A percentile compares a stretch with the other conserved stretches of the same genome.
phyloP scores from a whole-genome alignment of 1,139 yeast species.

The Wickerhamomyces sp. region DNA sequence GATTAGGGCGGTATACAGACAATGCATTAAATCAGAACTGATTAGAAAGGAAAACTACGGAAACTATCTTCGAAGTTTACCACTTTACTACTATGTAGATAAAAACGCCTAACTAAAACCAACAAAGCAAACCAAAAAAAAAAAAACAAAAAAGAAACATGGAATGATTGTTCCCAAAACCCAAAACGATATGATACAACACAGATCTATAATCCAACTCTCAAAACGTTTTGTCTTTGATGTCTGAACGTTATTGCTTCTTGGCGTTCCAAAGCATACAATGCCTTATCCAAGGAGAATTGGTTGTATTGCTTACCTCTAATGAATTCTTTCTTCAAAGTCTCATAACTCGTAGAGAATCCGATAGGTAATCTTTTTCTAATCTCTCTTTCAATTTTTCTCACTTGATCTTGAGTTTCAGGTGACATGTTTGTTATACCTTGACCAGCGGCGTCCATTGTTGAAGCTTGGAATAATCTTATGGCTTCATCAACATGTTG shows the following conservation, averaged over 20 bases:
- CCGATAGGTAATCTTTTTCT: constrained; percentile 93
- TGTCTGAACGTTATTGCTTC: constrained; percentile 85
- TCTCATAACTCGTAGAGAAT: constrained; percentile 88
- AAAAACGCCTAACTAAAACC: background rate
- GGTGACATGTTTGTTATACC: constrained; percentile 44
- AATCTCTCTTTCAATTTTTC: constrained; percentile 75
- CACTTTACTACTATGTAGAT: background rate
- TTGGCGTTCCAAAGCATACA: constrained; percentile 76
- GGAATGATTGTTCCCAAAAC: background rate
- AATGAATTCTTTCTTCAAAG: constrained; percentile 81
- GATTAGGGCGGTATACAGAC: background rate
- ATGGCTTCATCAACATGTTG: constrained; percentile 96
- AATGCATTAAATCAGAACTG: background rate
- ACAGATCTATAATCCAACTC: constrained; percentile 60
- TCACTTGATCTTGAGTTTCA: constrained; percentile 63
- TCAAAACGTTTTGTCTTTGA: constrained; percentile 80
- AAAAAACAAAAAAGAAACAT: too few relatives aligned
- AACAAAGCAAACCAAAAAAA: background rate
- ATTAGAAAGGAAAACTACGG: too few relatives aligned
- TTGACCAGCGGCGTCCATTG: constrained; percentile 95
- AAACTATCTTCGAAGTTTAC: too few relatives aligned
- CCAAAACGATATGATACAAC: background rate
- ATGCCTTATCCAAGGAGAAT: constrained; percentile 78
- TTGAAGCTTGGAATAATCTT: constrained; percentile 89
- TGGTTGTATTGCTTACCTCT: constrained; percentile 61